Percentiles rank a stretch among this genome's conserved stretches.
These are phyloP conservation scores for Caryocar brasiliense DNA, from an alignment of 441 rosid species.

Conservation along the genomic window DNA sequence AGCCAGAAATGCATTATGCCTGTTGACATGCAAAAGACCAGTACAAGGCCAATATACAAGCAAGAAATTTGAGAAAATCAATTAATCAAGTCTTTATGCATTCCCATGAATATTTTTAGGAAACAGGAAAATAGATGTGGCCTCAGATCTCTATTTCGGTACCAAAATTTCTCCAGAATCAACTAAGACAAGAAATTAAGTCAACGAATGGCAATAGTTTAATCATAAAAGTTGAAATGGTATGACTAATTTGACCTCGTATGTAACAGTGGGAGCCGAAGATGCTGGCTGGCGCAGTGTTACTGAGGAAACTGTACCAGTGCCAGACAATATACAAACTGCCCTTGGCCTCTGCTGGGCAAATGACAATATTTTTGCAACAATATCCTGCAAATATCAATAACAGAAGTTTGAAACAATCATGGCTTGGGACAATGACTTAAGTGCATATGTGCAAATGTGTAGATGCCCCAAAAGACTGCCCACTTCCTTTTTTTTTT, in stretches of 20 bases:
- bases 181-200: not conserved
- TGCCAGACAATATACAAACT: constrained; percentile 81
- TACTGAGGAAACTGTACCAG: constrained; percentile 79
- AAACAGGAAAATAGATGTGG: too few species aligned
- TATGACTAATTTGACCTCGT: constrained; percentile 53
- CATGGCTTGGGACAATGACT: not conserved
- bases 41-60: too few species aligned
- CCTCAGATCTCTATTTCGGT: not conserved
- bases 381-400: constrained; percentile 56
- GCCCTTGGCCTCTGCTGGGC: constrained; percentile 90
- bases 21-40: too few species aligned
- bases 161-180: not conserved
- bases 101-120: too few species aligned
- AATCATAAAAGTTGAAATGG: not conserved
- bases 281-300: constrained; percentile 75
- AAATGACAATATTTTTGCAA: constrained; percentile 61
- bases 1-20: too few species aligned
- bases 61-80: too few species aligned
- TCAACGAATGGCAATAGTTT: not conserved
- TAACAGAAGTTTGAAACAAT: not conserved
- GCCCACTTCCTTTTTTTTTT: too few species aligned
- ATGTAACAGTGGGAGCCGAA: constrained; percentile 43
- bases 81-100: too few species aligned
- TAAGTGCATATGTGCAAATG: not conserved
- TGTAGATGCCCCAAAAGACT: not conserved